Conservation (phyloP, 352 stramenopile genomes). For the Globisporangium mamillatum region DNA sequence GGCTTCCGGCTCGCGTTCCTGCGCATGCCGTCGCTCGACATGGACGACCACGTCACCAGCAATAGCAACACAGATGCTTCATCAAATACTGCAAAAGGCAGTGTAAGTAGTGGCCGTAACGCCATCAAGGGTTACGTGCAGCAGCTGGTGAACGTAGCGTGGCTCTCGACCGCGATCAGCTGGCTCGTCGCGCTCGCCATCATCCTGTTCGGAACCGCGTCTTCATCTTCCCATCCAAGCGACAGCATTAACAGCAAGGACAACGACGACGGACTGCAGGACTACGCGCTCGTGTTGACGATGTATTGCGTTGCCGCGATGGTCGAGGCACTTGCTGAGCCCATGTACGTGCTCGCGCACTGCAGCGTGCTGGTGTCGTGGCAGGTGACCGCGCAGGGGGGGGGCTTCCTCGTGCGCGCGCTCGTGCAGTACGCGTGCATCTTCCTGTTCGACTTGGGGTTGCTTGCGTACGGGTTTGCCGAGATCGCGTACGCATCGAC, state of each 20-base stretch:
- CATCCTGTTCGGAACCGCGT: background rate
- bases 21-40: slow-evolving; percentile 68
- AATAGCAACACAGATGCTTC: background rate
- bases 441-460: slow-evolving; percentile 52
- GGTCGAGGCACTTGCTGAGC: slow-evolving; percentile 76
- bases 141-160: slow-evolving; percentile 72
- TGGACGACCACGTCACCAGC: background rate
- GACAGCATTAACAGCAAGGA: background rate
- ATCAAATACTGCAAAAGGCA: background rate
- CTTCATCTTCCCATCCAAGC: background rate
- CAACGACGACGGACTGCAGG: slow-evolving; percentile 18
- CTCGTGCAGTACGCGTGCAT: slow-evolving; percentile 70
- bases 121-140: slow-evolving; percentile 35
- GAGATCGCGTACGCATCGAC: slow-evolving; percentile 73
- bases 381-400: slow-evolving; percentile 75
- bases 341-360: slow-evolving; percentile 80
- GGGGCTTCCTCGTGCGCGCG: slow-evolving; percentile 68
- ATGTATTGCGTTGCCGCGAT: slow-evolving; percentile 81
- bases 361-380: slow-evolving; percentile 79
- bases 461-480: slow-evolving; percentile 70
- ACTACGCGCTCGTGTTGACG: slow-evolving; percentile 54
- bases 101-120: background rate
- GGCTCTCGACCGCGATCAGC: slow-evolving; percentile 67
- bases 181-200: slow-evolving; percentile 41
- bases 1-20: slow-evolving; percentile 86